These are phyloP conservation scores for Ophiostoma sp. DNA, from an alignment of 2,329 filamentous ascomycete species.

Conservation along the genomic window DNA sequence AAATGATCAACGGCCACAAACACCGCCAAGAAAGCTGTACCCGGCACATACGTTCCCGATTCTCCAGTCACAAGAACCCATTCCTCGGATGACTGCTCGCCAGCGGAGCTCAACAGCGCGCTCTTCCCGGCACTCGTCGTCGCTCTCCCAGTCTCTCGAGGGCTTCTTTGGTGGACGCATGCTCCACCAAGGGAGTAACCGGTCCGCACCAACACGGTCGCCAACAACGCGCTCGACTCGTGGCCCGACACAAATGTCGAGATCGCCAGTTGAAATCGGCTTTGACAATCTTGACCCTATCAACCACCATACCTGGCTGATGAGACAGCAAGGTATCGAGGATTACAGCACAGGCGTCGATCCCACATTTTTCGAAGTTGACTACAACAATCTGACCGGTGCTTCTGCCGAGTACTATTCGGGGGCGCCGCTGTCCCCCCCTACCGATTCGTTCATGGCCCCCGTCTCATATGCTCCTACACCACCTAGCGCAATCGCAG, in stretches of 20 bases:
- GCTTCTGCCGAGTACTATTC: conserved; percentile 31
- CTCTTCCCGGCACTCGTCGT: conserved; percentile 11
- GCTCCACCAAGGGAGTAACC: conserved; percentile 27
- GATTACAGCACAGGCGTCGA: conserved; percentile 17
- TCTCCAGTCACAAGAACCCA: background rate
- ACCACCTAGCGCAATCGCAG: conserved; percentile 18
- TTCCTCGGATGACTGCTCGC: background rate
- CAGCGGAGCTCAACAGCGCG: conserved; percentile 24
- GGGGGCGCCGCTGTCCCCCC: conserved; percentile 30
- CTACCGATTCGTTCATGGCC: conserved; percentile 23
- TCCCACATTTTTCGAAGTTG: conserved; percentile 23
- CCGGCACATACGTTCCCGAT: conserved; percentile 15
- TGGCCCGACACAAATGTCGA: conserved; percentile 8
- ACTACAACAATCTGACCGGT: conserved; percentile 28
- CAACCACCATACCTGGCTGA: conserved; percentile 27
- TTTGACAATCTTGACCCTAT: conserved; percentile 10
- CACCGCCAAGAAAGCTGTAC: background rate
- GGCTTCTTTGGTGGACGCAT: conserved; percentile 16
- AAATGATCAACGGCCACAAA: conserved; percentile 12
- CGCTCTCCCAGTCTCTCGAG: conserved; percentile 20
- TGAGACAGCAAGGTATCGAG: conserved; percentile 22
- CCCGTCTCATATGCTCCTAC: conserved; percentile 16
- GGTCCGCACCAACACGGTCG: conserved; percentile 25
- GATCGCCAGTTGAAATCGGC: conserved; percentile 21
- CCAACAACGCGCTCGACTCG: conserved; percentile 8